These are phyloP conservation scores for Celoporthe dispersa DNA, from an alignment of 2,329 filamentous ascomycete genomes.

Conservation along the genomic window DNA sequence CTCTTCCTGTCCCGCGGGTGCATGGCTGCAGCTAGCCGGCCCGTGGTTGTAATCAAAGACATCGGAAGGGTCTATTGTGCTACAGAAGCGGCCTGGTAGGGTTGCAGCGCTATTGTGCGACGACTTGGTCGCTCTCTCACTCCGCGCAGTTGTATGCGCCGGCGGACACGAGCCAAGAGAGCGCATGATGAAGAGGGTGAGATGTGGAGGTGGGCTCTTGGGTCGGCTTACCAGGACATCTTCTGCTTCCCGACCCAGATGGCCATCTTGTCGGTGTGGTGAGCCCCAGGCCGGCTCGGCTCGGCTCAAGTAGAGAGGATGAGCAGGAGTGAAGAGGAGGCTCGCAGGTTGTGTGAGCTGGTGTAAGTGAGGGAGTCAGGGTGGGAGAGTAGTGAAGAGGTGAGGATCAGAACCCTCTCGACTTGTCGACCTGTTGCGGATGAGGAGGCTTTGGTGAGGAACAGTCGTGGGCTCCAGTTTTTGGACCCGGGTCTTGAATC, in stretches of 20 bases:
- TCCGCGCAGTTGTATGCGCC: neutral
- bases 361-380: too few species aligned
- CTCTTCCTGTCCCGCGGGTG: neutral
- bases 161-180: neutral
- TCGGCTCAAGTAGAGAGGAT: slow-evolving; percentile 6
- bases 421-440: neutral
- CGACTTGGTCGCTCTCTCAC: neutral
- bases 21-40: slow-evolving; percentile 16
- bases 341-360: neutral
- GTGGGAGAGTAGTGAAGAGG: neutral
- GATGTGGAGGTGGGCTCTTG: neutral
- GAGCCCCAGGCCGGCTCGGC: slow-evolving; percentile 24
- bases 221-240: slow-evolving; percentile 29
- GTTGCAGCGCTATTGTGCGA: neutral
- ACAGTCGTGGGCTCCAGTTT: neutral
- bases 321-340: neutral
- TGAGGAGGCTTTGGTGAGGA: neutral
- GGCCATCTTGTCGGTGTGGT: slow-evolving; percentile 23
- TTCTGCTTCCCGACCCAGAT: slow-evolving; percentile 31
- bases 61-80: neutral
- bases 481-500: neutral
- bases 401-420: neutral
- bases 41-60: neutral
- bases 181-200: neutral
- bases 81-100: slow-evolving; percentile 6